A percentile compares a stretch with the other conserved stretches of the same genome.
phyloP scores from a whole-genome alignment of 2,329 filamentous ascomycete species.

The Aspergillus novofumigatus region DNA sequence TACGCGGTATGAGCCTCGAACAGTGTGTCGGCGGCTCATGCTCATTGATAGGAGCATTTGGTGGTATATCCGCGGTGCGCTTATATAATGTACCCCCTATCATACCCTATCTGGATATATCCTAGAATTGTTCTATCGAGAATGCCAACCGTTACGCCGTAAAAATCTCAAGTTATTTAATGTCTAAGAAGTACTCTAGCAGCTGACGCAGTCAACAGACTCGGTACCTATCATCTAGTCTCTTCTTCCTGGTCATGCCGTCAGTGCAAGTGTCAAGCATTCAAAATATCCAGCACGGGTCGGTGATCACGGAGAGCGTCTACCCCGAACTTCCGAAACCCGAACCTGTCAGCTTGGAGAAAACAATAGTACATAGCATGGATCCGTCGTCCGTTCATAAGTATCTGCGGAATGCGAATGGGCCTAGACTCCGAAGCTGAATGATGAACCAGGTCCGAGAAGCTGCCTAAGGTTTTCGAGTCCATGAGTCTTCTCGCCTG shows the following conservation, averaged over 20 bases:
- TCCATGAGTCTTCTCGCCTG: background rate
- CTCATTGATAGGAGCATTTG: background rate
- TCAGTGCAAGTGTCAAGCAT: background rate
- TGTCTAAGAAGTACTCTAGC: too few species aligned
- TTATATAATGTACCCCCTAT: too few species aligned
- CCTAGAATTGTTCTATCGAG: background rate
- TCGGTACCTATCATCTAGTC: background rate
- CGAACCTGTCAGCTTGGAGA: background rate
- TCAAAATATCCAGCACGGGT: background rate
- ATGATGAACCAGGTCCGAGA: background rate
- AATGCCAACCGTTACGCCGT: background rate
- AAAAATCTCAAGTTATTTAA: too few species aligned
- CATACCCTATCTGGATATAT: too few species aligned
- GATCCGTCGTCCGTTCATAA: too few species aligned
- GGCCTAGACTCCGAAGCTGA: background rate
- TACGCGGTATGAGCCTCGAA: background rate
- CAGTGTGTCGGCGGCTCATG: background rate
- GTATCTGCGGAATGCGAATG: background rate
- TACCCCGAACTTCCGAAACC: slow-evolving; percentile 4
- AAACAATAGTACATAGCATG: too few species aligned
- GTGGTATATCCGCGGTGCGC: too few species aligned
- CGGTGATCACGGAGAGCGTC: slow-evolving; percentile 9
- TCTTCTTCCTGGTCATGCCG: background rate
- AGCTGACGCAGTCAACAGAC: too few species aligned
- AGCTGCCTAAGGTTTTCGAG: too few species aligned